A percentile compares a stretch with the other conserved stretches of the same genome.
Conservation (phyloP, 768 basidiomycete genomes). For the Mycena crocata region DNA sequence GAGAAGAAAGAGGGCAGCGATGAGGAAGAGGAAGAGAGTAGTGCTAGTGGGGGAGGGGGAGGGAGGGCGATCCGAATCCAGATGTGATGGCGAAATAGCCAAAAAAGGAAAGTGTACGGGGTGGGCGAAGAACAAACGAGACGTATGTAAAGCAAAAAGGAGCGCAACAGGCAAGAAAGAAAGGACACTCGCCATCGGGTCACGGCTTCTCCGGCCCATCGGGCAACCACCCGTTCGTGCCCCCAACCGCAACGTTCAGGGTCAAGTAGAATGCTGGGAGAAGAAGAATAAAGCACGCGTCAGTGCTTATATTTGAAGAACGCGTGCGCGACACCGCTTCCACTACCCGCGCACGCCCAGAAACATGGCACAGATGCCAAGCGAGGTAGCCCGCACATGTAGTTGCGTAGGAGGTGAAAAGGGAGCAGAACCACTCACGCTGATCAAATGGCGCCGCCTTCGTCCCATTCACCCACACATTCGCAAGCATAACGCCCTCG, state of each 20-base stretch:
- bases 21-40: too few species aligned
- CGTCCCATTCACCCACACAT: constrained; percentile 82
- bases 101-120: too few species aligned
- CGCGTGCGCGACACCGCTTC: too few species aligned
- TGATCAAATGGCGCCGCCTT: constrained; percentile 89
- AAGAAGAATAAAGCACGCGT: background rate
- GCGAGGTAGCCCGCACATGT: too few species aligned
- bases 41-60: too few species aligned
- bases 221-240: constrained; percentile 94
- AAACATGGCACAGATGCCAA: too few species aligned
- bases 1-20: too few species aligned
- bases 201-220: constrained; percentile 88
- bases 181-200: constrained; percentile 69
- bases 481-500: constrained; percentile 68
- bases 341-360: too few species aligned
- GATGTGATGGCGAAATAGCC: too few species aligned
- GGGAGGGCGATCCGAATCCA: too few species aligned
- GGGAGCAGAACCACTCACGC: constrained; percentile 60
- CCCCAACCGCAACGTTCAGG: constrained; percentile 85
- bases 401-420: too few species aligned
- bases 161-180: background rate
- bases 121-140: too few species aligned
- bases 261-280: constrained; percentile 85
- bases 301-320: background rate
- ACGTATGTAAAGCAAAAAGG: background rate